Evolutionary conservation across 2,329 filamentous ascomycete genomes (phyloP).

Genomic region (Neofusicoccum sp.): DNA sequence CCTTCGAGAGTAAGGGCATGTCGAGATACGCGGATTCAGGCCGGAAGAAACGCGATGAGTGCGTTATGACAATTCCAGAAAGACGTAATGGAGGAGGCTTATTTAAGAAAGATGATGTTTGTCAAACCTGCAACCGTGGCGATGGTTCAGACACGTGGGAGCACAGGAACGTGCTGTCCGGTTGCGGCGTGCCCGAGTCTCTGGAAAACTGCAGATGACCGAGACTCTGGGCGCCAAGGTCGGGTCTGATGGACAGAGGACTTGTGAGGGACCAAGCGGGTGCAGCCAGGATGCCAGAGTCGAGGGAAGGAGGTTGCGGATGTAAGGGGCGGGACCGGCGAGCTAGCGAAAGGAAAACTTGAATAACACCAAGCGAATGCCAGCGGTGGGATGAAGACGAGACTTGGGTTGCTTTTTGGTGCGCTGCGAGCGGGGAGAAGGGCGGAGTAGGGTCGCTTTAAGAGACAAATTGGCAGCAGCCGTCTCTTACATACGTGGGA

Average conservation of each 20-base stretch:
- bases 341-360: not conserved
- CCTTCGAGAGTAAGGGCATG: conserved; percentile 35
- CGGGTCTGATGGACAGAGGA: not conserved
- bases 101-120: not conserved
- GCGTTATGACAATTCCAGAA: not conserved
- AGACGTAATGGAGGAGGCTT: not conserved
- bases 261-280: not conserved
- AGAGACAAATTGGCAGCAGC: not conserved
- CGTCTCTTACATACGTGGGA: conserved; percentile 15
- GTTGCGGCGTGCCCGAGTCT: not conserved
- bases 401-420: not conserved
- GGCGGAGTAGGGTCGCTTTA: not conserved
- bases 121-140: not conserved
- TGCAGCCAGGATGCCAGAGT: not conserved
- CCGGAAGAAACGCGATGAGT: not conserved
- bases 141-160: not conserved
- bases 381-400: not conserved
- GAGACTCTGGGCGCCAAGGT: not conserved
- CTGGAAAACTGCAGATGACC: not conserved
- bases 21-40: not conserved
- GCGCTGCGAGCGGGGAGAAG: not conserved
- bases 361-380: not conserved
- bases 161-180: not conserved
- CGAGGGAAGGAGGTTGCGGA: not conserved
- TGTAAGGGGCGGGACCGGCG: not conserved